phyloP scores from a whole-genome alignment of 306 rosid genomes.

The Casuarina glauca region DNA sequence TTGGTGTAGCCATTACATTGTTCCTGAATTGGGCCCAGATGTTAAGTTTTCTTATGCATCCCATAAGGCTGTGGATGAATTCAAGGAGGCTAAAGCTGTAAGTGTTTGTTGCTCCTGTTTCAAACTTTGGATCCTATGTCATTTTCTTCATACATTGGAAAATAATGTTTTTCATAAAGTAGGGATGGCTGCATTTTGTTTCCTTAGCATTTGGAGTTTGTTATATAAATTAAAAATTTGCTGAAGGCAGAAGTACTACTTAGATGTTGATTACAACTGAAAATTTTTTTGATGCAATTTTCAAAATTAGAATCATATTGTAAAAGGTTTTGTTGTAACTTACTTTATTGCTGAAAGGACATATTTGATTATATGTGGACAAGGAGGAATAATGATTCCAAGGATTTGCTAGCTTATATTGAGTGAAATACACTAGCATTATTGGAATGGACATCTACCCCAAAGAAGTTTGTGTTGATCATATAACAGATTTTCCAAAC shows the following conservation, averaged over 20 bases:
- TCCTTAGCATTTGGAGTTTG: not conserved
- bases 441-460: not conserved
- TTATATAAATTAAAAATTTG: not conserved
- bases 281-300: not conserved
- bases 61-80: constrained; percentile 79
- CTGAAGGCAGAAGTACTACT: not conserved
- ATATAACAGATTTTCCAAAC: not conserved
- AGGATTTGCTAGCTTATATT: not conserved
- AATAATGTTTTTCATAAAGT: not conserved
- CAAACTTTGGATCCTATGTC: not conserved
- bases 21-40: constrained; percentile 83
- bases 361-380: not conserved
- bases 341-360: too few relatives aligned
- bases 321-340: not conserved
- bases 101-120: constrained; percentile 19
- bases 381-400: not conserved
- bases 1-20: constrained; percentile 79
- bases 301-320: not conserved
- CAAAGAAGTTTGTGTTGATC: not conserved
- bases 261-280: not conserved
- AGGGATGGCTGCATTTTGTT: not conserved
- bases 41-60: constrained; percentile 79
- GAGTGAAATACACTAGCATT: not conserved
- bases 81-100: constrained; percentile 82
- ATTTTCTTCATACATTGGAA: not conserved